phyloP scores from a whole-genome alignment of 371 early-diverging fungal genomes.

The Aphelidium insulamus region DNA sequence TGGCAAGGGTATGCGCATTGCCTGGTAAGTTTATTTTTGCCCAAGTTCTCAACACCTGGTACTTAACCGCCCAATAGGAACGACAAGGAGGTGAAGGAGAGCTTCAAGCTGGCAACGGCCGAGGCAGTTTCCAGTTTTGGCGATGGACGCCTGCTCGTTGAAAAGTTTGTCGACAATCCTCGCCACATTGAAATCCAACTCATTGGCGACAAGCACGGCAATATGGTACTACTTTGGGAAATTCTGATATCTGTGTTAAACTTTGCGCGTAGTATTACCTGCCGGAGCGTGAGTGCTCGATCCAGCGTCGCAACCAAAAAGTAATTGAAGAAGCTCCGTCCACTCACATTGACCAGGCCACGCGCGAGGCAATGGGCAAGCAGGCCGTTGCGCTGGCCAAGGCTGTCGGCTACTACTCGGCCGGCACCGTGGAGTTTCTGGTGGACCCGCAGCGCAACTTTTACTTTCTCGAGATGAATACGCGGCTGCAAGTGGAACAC shows the following conservation, averaged over 20 bases:
- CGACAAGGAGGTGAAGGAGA: constrained; percentile 44
- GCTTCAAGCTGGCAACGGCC: constrained; percentile 53
- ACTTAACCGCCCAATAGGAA: constrained; percentile 10
- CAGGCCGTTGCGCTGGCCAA: constrained; percentile 55
- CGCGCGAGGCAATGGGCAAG: constrained; percentile 53
- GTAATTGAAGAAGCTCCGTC: constrained; percentile 56
- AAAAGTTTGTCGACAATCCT: constrained; percentile 74
- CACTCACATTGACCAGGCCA: constrained; percentile 28
- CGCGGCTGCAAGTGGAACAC: constrained; percentile 79
- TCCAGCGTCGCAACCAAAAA: constrained; percentile 78
- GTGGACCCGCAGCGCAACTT: constrained; percentile 22
- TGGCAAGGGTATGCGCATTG: constrained; percentile 76
- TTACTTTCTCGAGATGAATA: constrained; percentile 66
- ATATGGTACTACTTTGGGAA: constrained; percentile 14
- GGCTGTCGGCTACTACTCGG: constrained; percentile 57
- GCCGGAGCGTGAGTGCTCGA: constrained; percentile 76
- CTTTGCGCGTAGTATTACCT: constrained; percentile 32
- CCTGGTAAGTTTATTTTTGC: constrained; percentile 9
- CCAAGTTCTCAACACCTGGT: too few species aligned
- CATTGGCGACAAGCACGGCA: constrained; percentile 54
- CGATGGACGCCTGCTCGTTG: constrained; percentile 67
- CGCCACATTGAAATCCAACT: constrained; percentile 81
- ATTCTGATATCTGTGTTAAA: not conserved
- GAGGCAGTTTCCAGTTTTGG: constrained; percentile 77
- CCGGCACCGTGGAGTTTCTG: constrained; percentile 9